Percentiles rank a stretch among this genome's conserved stretches.
Evolutionary conservation across 768 basidiomycete genomes (phyloP).

Genomic region (Daedaleopsis sinensis): DNA sequence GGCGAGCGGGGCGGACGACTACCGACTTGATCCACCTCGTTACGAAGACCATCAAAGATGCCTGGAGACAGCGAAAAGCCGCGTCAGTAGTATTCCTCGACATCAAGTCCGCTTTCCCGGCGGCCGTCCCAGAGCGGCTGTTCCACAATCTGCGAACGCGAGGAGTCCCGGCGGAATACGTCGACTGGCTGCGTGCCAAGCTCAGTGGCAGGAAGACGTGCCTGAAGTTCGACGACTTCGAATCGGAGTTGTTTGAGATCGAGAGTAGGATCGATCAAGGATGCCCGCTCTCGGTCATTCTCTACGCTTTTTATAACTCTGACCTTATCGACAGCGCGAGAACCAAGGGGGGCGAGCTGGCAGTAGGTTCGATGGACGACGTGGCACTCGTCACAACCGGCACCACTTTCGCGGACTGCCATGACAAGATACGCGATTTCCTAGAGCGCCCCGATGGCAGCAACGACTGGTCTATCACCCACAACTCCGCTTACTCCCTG

Average conservation of each 20-base stretch:
- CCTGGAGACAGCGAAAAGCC: conserved; percentile 27
- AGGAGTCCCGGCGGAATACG: conserved; percentile 16
- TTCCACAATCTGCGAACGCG: conserved; percentile 1
- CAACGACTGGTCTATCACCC: no score
- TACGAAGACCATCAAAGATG: conserved; percentile 19
- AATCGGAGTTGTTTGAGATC: conserved; percentile 21
- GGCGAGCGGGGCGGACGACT: conserved; percentile 11
- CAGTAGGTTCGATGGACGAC: conserved; percentile 23
- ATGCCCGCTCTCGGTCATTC: not conserved
- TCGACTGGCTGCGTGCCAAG: conserved; percentile 18
- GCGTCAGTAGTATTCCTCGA: conserved; percentile 33
- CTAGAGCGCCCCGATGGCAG: no score
- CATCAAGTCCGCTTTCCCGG: conserved; percentile 38
- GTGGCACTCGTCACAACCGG: conserved; percentile 28
- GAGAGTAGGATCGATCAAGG: conserved; percentile 32
- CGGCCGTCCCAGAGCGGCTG: conserved; percentile 5
- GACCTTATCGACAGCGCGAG: not conserved
- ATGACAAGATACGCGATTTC: not conserved
- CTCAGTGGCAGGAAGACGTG: conserved; percentile 18
- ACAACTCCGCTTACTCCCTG: no score
- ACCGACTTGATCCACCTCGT: conserved; percentile 31
- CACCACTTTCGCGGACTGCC: conserved; percentile 16
- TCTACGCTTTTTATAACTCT: not conserved
- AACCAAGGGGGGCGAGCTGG: conserved; percentile 3
- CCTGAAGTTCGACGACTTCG: no score